phyloP scores from a whole-genome alignment of 768 basidiomycete species.

The Tephrocybe sp. region DNA sequence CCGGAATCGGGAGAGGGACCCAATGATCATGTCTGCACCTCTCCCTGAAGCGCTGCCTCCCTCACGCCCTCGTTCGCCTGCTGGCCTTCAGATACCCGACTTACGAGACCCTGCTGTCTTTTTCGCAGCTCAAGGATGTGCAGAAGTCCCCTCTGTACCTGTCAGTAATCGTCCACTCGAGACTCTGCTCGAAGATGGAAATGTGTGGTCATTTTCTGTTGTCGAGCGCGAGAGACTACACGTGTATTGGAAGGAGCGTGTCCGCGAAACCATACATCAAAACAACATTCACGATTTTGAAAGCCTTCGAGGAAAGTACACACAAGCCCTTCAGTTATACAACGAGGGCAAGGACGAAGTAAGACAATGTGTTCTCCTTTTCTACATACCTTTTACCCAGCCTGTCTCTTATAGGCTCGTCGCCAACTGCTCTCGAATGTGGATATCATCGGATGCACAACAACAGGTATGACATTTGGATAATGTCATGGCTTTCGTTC shows the following conservation, averaged over 20 bases:
- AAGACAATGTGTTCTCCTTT: conserved; percentile 4
- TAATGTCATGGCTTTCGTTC: background rate
- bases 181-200: conserved; percentile 31
- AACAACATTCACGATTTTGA: conserved; percentile 41
- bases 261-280: conserved; percentile 28
- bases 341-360: conserved; percentile 59
- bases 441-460: conserved; percentile 76
- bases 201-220: conserved; percentile 56
- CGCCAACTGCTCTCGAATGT: conserved; percentile 51
- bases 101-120: conserved; percentile 23
- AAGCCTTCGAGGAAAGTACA: conserved; percentile 29
- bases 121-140: conserved; percentile 37
- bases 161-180: conserved; percentile 33
- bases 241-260: conserved; percentile 45
- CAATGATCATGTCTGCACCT: background rate
- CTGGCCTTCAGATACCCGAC: conserved; percentile 7
- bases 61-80: too few species aligned
- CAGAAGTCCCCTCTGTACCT: conserved; percentile 38
- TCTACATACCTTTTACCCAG: background rate
- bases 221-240: conserved; percentile 47
- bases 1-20: background rate
- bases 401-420: conserved; percentile 41
- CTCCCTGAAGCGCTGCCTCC: background rate
- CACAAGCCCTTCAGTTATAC: conserved; percentile 34
- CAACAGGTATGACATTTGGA: conserved; percentile 50